These are phyloP conservation scores for Dactylorhiza incarnata DNA, from an alignment of 106 monocot species.

Conservation along the genomic window DNA sequence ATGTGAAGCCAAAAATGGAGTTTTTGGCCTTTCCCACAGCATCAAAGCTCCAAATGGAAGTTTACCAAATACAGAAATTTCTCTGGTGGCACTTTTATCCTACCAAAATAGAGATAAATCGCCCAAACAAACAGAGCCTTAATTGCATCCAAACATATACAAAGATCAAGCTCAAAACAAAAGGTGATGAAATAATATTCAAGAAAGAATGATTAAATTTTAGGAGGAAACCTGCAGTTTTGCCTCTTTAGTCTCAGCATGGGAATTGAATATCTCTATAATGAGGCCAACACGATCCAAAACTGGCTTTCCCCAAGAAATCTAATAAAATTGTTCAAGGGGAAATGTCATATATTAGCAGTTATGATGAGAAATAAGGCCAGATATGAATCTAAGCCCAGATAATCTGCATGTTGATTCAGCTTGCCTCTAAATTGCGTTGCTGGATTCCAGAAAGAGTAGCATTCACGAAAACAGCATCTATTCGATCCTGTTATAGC, in stretches of 20 bases:
- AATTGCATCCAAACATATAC: not conserved
- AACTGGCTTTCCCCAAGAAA: slow-evolving; percentile 83
- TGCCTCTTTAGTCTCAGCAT: slow-evolving; percentile 99
- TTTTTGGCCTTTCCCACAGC: too few relatives aligned
- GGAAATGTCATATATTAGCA: slow-evolving; percentile 6
- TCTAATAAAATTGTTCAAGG: slow-evolving; percentile 22
- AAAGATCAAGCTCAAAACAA: not conserved
- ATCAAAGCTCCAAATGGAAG: too few relatives aligned
- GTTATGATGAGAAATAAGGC: not conserved
- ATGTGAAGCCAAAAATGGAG: too few relatives aligned
- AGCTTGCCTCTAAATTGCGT: slow-evolving; percentile 85
- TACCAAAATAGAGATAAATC: too few relatives aligned
- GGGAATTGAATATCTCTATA: slow-evolving; percentile 96
- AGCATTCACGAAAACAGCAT: slow-evolving; percentile 91
- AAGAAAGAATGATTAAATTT: not conserved
- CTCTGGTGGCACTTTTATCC: too few relatives aligned
- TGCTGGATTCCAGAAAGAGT: slow-evolving; percentile 94
- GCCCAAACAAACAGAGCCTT: not conserved
- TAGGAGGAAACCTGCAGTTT: slow-evolving; percentile 66
- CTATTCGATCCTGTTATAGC: slow-evolving; percentile 45
- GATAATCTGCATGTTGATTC: not conserved
- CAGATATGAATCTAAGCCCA: not conserved
- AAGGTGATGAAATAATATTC: not conserved
- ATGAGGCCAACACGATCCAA: slow-evolving; percentile 91
- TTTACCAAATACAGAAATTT: too few relatives aligned